These are phyloP conservation scores for Cladosporium sp. DNA, from an alignment of 2,329 filamentous ascomycete species.

Conservation along the genomic window DNA sequence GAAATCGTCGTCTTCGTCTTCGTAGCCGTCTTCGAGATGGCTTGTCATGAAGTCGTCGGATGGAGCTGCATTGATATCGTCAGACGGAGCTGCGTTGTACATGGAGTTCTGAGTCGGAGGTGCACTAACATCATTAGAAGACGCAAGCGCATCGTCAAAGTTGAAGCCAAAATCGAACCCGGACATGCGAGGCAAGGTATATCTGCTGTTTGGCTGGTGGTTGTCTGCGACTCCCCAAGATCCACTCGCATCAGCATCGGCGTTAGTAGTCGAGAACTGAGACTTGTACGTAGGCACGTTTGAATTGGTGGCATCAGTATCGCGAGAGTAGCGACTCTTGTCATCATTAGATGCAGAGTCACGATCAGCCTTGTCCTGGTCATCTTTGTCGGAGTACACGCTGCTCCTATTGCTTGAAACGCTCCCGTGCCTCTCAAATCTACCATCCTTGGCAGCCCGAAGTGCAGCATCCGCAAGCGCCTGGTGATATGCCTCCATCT, in stretches of 20 bases:
- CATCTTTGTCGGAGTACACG: slow-evolving; percentile 28
- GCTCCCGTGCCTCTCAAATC: slow-evolving; percentile 66
- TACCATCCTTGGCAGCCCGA: slow-evolving; percentile 72
- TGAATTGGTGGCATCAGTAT: slow-evolving; percentile 9
- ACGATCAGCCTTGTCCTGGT: slow-evolving; percentile 15
- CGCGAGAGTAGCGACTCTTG: slow-evolving; percentile 22
- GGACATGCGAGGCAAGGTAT: slow-evolving; percentile 33
- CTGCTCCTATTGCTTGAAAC: slow-evolving; percentile 33
- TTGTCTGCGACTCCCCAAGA: not conserved
- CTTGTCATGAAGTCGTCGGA: slow-evolving; percentile 54
- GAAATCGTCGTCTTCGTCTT: slow-evolving; percentile 73
- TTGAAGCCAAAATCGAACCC: slow-evolving; percentile 46
- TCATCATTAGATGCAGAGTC: slow-evolving; percentile 21
- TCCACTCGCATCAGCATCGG: not conserved
- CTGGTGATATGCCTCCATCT: slow-evolving; percentile 74
- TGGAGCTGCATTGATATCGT: slow-evolving; percentile 34
- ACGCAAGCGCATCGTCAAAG: slow-evolving; percentile 12
- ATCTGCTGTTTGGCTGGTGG: slow-evolving; percentile 24
- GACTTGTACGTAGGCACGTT: not conserved
- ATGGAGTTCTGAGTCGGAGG: not conserved
- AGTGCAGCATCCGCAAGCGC: slow-evolving; percentile 81
- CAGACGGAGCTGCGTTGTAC: slow-evolving; percentile 24
- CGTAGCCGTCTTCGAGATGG: slow-evolving; percentile 58
- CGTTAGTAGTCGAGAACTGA: not conserved
- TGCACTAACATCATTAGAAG: slow-evolving; percentile 9